A percentile compares a stretch with the other conserved stretches of the same genome.
These are phyloP conservation scores for Alternaria angustiovoidea DNA, from an alignment of 2,329 filamentous ascomycete species.

Conservation along the genomic window DNA sequence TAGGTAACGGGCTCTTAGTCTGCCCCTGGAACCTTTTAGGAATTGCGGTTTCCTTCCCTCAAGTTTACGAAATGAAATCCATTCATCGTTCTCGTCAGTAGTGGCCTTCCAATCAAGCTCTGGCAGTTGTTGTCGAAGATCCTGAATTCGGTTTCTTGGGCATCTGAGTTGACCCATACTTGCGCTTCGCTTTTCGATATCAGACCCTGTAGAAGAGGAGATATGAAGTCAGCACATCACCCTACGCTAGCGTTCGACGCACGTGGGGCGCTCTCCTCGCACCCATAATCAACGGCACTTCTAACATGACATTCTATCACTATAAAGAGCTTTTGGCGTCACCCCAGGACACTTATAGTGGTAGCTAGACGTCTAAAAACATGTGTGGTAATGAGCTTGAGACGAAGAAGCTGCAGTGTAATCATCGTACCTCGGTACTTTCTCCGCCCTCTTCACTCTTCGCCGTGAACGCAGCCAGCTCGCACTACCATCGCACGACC, in stretches of 20 bases:
- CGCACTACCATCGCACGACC: not conserved
- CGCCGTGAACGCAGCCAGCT: not conserved
- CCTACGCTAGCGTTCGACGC: not conserved
- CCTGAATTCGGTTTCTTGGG: too few relatives aligned
- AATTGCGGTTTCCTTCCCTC: too few relatives aligned
- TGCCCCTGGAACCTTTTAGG: too few relatives aligned
- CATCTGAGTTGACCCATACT: too few relatives aligned
- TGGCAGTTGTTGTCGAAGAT: too few relatives aligned
- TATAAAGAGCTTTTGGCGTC: not conserved
- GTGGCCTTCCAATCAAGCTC: too few relatives aligned
- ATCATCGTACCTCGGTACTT: conserved; percentile 9
- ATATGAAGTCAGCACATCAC: not conserved
- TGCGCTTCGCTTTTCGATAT: too few relatives aligned
- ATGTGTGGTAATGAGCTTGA: not conserved
- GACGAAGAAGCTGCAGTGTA: not conserved
- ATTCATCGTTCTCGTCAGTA: too few relatives aligned
- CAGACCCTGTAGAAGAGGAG: too few relatives aligned
- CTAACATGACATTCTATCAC: too few relatives aligned
- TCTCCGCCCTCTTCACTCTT: not conserved
- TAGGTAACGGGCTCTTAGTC: too few relatives aligned
- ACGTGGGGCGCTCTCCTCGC: not conserved
- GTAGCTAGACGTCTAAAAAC: not conserved
- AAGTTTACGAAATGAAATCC: too few relatives aligned
- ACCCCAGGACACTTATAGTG: not conserved
- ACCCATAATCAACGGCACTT: not conserved